Evolutionary conservation across 495 filamentous ascomycete genomes (phyloP).

Genomic region (Chaetomidium leptoderma): DNA sequence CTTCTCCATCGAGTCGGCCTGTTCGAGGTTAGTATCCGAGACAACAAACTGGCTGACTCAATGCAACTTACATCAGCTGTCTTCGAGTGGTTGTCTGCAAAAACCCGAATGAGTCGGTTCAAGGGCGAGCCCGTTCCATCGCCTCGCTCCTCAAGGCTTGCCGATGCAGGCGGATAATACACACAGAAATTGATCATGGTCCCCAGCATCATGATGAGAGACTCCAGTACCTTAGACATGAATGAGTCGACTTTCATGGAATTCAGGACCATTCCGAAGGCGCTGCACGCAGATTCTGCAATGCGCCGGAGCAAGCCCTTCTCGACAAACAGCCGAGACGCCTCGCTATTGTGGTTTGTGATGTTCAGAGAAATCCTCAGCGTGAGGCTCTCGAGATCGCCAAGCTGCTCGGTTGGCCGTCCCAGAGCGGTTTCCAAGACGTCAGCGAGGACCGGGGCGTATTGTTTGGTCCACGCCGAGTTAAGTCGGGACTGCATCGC

Average conservation of each 20-base stretch:
- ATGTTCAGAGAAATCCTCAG: constrained; percentile 79
- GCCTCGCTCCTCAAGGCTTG: constrained; percentile 32
- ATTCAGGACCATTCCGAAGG: constrained; percentile 43
- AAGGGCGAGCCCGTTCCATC: constrained; percentile 35
- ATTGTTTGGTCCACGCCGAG: constrained; percentile 36
- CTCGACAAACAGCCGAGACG: constrained; percentile 62
- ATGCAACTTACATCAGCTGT: constrained; percentile 46
- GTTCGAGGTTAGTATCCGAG: constrained; percentile 5
- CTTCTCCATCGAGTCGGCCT: constrained; percentile 83
- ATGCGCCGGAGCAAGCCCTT: constrained; percentile 54
- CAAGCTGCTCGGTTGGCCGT: constrained; percentile 30
- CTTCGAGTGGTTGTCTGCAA: constrained; percentile 49
- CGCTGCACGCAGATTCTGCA: constrained; percentile 38
- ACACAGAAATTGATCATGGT: constrained; percentile 88
- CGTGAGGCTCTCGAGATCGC: constrained; percentile 38
- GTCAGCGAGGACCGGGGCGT: constrained; percentile 40
- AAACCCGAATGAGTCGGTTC: constrained; percentile 45
- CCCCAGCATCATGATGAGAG: constrained; percentile 73
- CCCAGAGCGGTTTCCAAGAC: constrained; percentile 34
- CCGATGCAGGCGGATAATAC: constrained; percentile 54
- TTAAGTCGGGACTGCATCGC: constrained; percentile 35
- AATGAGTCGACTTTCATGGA: constrained; percentile 38
- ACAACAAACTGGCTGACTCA: not conserved
- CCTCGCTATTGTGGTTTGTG: constrained; percentile 71
- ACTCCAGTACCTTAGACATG: constrained; percentile 52